A percentile compares a stretch with the other conserved stretches of the same genome.
phyloP scores from a whole-genome alignment of 1,284 basidiomycete species.

The Heliocybe sulcata region DNA sequence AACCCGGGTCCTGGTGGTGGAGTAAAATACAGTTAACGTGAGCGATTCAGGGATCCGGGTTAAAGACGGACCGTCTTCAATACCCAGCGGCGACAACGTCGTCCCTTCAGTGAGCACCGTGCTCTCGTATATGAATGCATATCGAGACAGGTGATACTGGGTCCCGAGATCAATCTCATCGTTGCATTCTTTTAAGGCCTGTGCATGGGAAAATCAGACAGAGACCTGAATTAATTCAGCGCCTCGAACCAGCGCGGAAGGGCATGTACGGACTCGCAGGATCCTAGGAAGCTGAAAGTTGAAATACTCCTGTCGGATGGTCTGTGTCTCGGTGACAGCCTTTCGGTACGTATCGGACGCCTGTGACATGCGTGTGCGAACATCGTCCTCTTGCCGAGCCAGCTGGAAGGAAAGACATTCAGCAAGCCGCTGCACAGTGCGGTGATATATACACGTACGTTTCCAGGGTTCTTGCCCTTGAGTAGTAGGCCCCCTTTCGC shows the following conservation, averaged over 20 bases:
- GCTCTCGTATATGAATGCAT: slow-evolving; percentile 92
- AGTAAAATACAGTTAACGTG: slow-evolving; percentile 2
- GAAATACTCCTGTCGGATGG: slow-evolving; percentile 93
- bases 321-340: slow-evolving; percentile 86
- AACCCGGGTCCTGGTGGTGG: slow-evolving; percentile 58
- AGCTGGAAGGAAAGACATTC: slow-evolving; percentile 44
- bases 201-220: neutral
- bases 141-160: slow-evolving; percentile 94
- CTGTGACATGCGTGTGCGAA: slow-evolving; percentile 76
- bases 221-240: slow-evolving; percentile 1
- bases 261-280: slow-evolving; percentile 60
- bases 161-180: slow-evolving; percentile 97
- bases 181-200: slow-evolving; percentile 93
- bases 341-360: slow-evolving; percentile 89
- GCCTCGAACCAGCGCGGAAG: slow-evolving; percentile 1
- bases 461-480: slow-evolving; percentile 92
- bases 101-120: slow-evolving; percentile 85
- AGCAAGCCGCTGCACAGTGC: neutral
- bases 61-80: slow-evolving; percentile 46
- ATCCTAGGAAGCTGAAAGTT: slow-evolving; percentile 95
- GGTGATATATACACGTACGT: slow-evolving; percentile 39
- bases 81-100: slow-evolving; percentile 69
- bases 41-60: neutral
- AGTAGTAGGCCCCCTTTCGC: slow-evolving; percentile 86
- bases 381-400: slow-evolving; percentile 92